Evolutionary conservation across 352 stramenopile species (phyloP), one percentile per base, ranked within the genome.

Genomic region (Aphanomyces invadans): DNA sequence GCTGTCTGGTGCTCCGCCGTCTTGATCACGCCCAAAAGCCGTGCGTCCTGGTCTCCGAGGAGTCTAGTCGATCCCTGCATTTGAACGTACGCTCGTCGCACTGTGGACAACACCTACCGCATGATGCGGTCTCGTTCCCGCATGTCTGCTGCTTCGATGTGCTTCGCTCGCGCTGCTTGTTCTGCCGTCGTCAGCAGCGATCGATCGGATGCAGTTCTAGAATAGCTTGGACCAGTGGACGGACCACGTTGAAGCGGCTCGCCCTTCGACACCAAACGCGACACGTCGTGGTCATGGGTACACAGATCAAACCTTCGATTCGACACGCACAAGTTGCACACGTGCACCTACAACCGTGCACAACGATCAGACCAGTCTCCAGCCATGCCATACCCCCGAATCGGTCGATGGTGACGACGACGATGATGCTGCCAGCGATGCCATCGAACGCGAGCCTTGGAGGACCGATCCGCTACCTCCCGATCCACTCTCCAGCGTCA

Each of bases 21-120:
- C 69, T 76, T 76, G 71, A 91, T 88, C 15, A 89, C 70, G 9
- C 75, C 73, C 25, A 84, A 48, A 65, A 91, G 76, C 11, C 77
- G 71, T 32, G 73, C 62, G 54, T 89, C 83, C 29, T 91, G 76
- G 31, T 74, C 60, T 0, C 71, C 71, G n/a, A 89, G 80, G 23
- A 91, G 72, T 26, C 59, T 66, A 55, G 26, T n/a, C 57, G 5
- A 36, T 23, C n/a, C 52, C 4, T 2, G 23, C 31, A 36, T 15
- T 21, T 17, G 5, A 53, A 3, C 7, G 23, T 11, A 57, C 17
- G 49, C 17, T 31, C n/a, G 25, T 57, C 12, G 12, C 25, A 17
- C 49, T 57, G 19, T 23, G 26, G 25, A 25, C 49, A 17, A 15
- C 49, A 29, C 31, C 11, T 46, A 66, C 44, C 59, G 59, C 44